These are phyloP conservation scores for Chondrostereum purpureum DNA, from an alignment of 1,284 basidiomycete genomes.

Conservation along the genomic window DNA sequence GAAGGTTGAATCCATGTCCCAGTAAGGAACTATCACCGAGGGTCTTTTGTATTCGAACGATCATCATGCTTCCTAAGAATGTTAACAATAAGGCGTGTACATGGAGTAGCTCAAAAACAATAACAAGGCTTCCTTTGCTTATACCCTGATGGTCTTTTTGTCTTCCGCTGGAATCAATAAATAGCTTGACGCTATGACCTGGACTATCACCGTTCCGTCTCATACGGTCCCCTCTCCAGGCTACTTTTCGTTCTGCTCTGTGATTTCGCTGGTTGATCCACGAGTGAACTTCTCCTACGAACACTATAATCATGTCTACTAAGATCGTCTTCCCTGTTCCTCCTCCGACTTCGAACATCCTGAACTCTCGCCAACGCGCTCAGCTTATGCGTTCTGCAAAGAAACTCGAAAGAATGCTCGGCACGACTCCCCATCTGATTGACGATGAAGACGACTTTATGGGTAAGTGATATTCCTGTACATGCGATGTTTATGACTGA, in stretches of 20 bases:
- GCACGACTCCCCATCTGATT: constrained; percentile 53
- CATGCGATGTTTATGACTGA: neutral
- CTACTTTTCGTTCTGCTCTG: neutral
- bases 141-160: neutral
- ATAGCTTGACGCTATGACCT: too few species aligned
- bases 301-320: constrained; percentile 5
- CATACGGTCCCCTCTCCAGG: too few species aligned
- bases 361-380: constrained; percentile 45
- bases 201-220: neutral
- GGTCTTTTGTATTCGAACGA: neutral
- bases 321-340: constrained; percentile 44
- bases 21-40: neutral
- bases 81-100: neutral
- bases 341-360: constrained; percentile 54
- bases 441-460: constrained; percentile 25
- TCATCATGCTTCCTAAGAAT: too few species aligned
- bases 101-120: neutral
- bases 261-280: neutral
- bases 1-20: too few species aligned
- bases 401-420: constrained; percentile 56
- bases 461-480: constrained; percentile 19
- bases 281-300: too few species aligned
- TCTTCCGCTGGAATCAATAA: neutral
- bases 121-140: neutral
- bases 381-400: constrained; percentile 52